These are phyloP conservation scores for Coniella lustricola DNA, from an alignment of 2,329 filamentous ascomycete species.

Conservation along the genomic window DNA sequence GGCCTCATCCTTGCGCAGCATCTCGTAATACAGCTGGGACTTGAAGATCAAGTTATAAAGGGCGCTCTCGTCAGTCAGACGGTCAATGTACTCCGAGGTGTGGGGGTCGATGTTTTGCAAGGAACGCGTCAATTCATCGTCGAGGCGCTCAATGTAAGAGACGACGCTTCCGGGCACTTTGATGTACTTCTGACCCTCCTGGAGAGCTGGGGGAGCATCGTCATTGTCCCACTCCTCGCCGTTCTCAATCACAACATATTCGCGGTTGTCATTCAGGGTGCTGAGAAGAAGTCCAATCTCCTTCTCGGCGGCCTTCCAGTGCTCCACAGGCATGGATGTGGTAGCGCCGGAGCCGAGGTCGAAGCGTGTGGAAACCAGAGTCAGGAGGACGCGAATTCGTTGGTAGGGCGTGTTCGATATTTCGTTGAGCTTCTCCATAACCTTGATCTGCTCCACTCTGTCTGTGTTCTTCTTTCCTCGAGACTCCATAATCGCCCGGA, in stretches of 20 bases:
- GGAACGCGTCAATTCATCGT: slow-evolving; percentile 96
- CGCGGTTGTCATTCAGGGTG: slow-evolving; percentile 69
- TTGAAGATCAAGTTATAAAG: slow-evolving; percentile 92
- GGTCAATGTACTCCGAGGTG: slow-evolving; percentile 96
- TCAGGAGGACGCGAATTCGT: slow-evolving; percentile 83
- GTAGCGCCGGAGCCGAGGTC: slow-evolving; percentile 75
- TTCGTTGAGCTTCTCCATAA: slow-evolving; percentile 93
- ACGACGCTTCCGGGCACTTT: slow-evolving; percentile 90
- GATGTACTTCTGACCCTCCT: slow-evolving; percentile 70
- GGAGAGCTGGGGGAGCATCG: slow-evolving; percentile 77
- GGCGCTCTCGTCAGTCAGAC: slow-evolving; percentile 80
- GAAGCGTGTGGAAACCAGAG: slow-evolving; percentile 88
- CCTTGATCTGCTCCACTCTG: slow-evolving; percentile 84
- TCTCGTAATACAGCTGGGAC: slow-evolving; percentile 81
- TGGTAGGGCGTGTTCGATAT: slow-evolving; percentile 90
- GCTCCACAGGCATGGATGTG: slow-evolving; percentile 84
- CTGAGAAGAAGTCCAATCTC: slow-evolving; percentile 74
- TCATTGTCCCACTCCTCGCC: slow-evolving; percentile 99
- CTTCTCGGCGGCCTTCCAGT: slow-evolving; percentile 91
- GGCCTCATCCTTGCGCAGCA: slow-evolving; percentile 60
- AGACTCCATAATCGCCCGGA: slow-evolving; percentile 87
- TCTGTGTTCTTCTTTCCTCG: slow-evolving; percentile 99
- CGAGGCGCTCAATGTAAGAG: slow-evolving; percentile 88
- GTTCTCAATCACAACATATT: slow-evolving; percentile 81
- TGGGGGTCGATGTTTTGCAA: slow-evolving; percentile 96